Evolutionary conservation across 148 eudicot species (phyloP), one percentile per base, ranked within the genome.

Genomic region (Bassia scoparia): DNA sequence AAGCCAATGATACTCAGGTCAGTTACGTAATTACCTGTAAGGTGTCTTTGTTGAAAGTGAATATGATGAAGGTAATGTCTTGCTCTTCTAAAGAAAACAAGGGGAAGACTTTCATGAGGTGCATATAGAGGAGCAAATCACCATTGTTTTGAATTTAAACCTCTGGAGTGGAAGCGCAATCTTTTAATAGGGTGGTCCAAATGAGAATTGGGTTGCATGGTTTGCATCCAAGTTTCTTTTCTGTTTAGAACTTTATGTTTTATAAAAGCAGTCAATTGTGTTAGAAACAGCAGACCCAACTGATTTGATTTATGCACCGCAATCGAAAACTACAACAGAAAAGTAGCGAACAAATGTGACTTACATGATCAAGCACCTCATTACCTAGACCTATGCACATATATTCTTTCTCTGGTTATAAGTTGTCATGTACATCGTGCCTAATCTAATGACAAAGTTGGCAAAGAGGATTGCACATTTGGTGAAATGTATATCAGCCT

Each of bases 1-100:
- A 95, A 80, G 97, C 97, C 64, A 95, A 91, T 82, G 98, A 95
- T 76, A 86, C 97, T 59, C 98, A 95, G 97, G 98, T 91, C 52
- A 54, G 73, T 56, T 61, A 23, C 12, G 12, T 41, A 14, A 8
- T 41, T 34, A n/a, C n/a, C 31, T 37, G n/a, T 29, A 48, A 49
- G 61, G 59, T 21, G 33, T 31, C 35, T 20, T 20, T 11, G 34
- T 58, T 58, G 62, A 61, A 29, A 30, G 6, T 48, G 15, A 24
- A 27, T 68, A 35, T 27, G 23, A 30, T 26, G 30, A 29, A 61
- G 14, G 30, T 61, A 21, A 61, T 52, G 58, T 63, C 15, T 10
- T 35, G 67, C n/a, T 48, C 37, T 63, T 50, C 12, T 35, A 26
- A 24, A 66, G 31, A 6, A 27, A 5, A 65, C 41, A 74, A 26